phyloP scores from a whole-genome alignment of 495 filamentous ascomycete species.

The Annulohypoxylon bovei region DNA sequence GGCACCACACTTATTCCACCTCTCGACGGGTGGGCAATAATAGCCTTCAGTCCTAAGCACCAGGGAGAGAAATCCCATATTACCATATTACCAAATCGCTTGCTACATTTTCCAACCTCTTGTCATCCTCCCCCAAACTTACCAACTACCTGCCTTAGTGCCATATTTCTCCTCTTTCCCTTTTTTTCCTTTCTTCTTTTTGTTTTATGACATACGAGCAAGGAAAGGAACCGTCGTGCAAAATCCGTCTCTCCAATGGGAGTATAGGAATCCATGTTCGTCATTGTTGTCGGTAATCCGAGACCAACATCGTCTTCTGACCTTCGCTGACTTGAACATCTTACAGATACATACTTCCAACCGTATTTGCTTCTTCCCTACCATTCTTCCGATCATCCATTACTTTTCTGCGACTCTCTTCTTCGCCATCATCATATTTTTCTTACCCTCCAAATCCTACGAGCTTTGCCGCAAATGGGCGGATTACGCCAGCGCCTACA shows the following conservation, averaged over 20 bases:
- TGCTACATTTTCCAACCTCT: constrained; percentile 30
- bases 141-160: not conserved
- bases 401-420: not conserved
- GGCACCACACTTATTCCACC: constrained; percentile 36
- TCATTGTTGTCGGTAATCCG: constrained; percentile 35
- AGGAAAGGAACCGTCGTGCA: not conserved
- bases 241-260: constrained; percentile 2
- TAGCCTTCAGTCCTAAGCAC: constrained; percentile 36
- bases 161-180: constrained; percentile 7
- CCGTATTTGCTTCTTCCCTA: not conserved
- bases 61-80: constrained; percentile 23
- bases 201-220: not conserved
- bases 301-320: constrained; percentile 15
- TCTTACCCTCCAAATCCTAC: not conserved
- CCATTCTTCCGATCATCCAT: not conserved
- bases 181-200: not conserved
- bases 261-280: constrained; percentile 14
- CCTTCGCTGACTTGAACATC: constrained; percentile 28
- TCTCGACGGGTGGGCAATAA: constrained; percentile 24
- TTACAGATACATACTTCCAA: constrained; percentile 5
- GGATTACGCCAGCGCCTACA: constrained; percentile 8
- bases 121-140: constrained; percentile 36
- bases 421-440: not conserved
- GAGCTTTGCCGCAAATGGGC: not conserved
- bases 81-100: constrained; percentile 37